Evolutionary conservation across 768 basidiomycete genomes (phyloP).

Genomic region (Hemileccinum rubropunctum): DNA sequence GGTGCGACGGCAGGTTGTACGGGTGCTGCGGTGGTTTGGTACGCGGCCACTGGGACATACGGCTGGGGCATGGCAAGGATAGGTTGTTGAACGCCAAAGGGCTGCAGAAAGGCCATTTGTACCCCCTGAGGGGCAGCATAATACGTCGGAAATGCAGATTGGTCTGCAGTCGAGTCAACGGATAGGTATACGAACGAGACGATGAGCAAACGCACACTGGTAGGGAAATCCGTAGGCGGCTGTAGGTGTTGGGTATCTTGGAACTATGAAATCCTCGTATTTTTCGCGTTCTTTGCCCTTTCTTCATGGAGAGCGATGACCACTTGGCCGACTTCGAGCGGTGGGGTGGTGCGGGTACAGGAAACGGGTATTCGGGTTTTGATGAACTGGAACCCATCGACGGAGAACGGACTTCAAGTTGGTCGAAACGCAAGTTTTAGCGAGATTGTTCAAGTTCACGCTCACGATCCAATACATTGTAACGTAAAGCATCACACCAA

Average conservation of each 20-base stretch:
- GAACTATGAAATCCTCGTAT: conserved; percentile 14
- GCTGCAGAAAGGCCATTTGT: conserved; percentile 22
- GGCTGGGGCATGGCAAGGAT: conserved; percentile 25
- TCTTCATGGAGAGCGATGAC: conserved; percentile 14
- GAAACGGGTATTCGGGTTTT: conserved; percentile 17
- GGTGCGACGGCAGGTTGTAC: conserved; percentile 11
- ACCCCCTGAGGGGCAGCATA: conserved; percentile 26
- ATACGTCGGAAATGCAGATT: conserved; percentile 24
- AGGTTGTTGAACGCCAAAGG: conserved; percentile 27
- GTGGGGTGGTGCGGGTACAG: conserved; percentile 10
- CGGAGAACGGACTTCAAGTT: too few species aligned
- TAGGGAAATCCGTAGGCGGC: conserved; percentile 20
- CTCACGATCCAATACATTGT: too few species aligned
- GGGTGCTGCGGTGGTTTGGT: conserved; percentile 11
- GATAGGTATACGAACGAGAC: background rate
- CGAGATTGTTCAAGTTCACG: background rate
- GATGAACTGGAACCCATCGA: conserved; percentile 28
- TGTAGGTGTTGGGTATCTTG: conserved; percentile 14
- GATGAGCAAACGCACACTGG: conserved; percentile 18
- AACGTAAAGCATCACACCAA: too few species aligned
- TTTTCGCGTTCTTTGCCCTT: conserved; percentile 17
- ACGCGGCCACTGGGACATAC: conserved; percentile 26
- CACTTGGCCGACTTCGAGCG: conserved; percentile 16
- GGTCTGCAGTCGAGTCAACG: conserved; percentile 23
- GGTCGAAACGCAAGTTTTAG: background rate